Evolutionary conservation across 2,329 filamentous ascomycete species (phyloP).

Genomic region (Neonectria hederae): DNA sequence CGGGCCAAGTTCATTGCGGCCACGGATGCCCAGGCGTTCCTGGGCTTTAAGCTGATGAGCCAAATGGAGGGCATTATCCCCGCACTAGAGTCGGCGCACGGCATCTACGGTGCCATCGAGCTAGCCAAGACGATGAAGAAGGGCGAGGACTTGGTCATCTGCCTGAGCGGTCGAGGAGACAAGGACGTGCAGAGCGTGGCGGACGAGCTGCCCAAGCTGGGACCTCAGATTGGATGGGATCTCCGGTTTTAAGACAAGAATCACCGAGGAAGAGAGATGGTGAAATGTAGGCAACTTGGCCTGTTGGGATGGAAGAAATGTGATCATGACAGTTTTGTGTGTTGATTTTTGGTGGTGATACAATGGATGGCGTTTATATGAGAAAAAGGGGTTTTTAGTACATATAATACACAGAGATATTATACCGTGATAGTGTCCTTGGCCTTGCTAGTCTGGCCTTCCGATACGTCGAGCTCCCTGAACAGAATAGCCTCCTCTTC

Average conservation of each 20-base stretch:
- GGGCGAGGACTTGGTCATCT: slow-evolving; percentile 91
- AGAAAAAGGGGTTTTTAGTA: slow-evolving; percentile 39
- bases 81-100: slow-evolving; percentile 92
- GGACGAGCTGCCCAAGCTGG: slow-evolving; percentile 88
- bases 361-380: slow-evolving; percentile 40
- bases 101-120: slow-evolving; percentile 87
- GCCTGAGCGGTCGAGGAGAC: slow-evolving; percentile 90
- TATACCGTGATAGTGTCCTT: slow-evolving; percentile 36
- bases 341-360: slow-evolving; percentile 35
- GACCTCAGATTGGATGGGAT: slow-evolving; percentile 85
- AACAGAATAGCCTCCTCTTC: slow-evolving; percentile 49
- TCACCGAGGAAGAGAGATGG: background rate
- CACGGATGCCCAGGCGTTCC: slow-evolving; percentile 89
- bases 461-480: slow-evolving; percentile 45
- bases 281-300: background rate
- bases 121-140: slow-evolving; percentile 92
- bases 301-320: slow-evolving; percentile 26
- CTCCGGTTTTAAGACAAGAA: slow-evolving; percentile 62
- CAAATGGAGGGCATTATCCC: slow-evolving; percentile 97
- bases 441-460: slow-evolving; percentile 26
- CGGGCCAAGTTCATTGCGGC: slow-evolving; percentile 90
- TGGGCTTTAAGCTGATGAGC: slow-evolving; percentile 84
- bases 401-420: slow-evolving; percentile 42
- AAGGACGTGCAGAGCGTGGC: slow-evolving; percentile 99
- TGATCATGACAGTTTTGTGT: slow-evolving; percentile 28